phyloP scores from a whole-genome alignment of 2,329 filamentous ascomycete species.

The Endocalyx cinctus region DNA sequence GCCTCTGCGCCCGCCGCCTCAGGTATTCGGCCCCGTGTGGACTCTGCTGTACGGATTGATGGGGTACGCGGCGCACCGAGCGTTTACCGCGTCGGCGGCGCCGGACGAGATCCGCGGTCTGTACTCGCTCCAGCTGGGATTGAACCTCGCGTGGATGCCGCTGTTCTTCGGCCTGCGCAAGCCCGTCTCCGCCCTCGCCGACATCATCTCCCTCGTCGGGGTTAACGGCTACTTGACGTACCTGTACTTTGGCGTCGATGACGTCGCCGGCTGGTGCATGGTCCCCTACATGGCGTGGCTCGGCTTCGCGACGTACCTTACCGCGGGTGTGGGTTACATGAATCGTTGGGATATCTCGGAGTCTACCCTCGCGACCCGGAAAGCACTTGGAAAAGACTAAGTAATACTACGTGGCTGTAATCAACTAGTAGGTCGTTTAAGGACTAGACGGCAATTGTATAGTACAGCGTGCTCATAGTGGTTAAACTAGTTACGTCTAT shows the following conservation, averaged over 20 bases:
- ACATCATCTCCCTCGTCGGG: slow-evolving; percentile 69
- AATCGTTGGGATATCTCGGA: slow-evolving; percentile 61
- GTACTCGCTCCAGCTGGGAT: slow-evolving; percentile 78
- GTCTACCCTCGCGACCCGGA: slow-evolving; percentile 24
- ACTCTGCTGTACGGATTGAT: slow-evolving; percentile 68
- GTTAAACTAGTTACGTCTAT: too few species aligned
- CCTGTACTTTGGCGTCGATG: slow-evolving; percentile 71
- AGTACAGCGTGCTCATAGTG: too few species aligned
- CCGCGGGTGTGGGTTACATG: slow-evolving; percentile 61
- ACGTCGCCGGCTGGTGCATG: slow-evolving; percentile 67
- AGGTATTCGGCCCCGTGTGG: slow-evolving; percentile 62
- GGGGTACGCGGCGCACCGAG: slow-evolving; percentile 85
- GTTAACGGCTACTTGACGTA: slow-evolving; percentile 70
- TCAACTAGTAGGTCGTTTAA: too few species aligned
- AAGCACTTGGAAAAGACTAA: slow-evolving; percentile 21
- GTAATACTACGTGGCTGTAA: slow-evolving; percentile 4
- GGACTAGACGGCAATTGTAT: too few species aligned
- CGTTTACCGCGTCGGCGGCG: slow-evolving; percentile 49
- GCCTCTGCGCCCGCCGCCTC: slow-evolving; percentile 55
- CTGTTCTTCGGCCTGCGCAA: slow-evolving; percentile 79
- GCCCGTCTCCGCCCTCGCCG: slow-evolving; percentile 68
- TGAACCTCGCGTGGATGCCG: slow-evolving; percentile 89
- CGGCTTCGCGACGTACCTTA: slow-evolving; percentile 81
- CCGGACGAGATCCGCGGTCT: slow-evolving; percentile 65
- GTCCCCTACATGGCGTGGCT: slow-evolving; percentile 84